These are phyloP conservation scores for Ustilago nuda DNA, from an alignment of 1,284 basidiomycete genomes.

Conservation along the genomic window DNA sequence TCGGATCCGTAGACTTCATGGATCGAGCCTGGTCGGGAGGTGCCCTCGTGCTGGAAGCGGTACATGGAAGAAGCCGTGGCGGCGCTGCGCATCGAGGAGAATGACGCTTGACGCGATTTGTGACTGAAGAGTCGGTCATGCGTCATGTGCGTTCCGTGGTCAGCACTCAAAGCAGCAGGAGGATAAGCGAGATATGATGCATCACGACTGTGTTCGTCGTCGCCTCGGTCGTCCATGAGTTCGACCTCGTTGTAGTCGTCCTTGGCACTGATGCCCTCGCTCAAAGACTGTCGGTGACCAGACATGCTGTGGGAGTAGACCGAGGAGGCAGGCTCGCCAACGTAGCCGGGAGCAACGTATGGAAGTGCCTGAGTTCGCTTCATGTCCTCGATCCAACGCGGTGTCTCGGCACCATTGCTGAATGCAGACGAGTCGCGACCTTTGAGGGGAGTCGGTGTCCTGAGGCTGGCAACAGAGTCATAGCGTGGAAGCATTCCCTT, in stretches of 20 bases:
- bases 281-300: slow-evolving; percentile 11
- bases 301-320: slow-evolving; percentile 18
- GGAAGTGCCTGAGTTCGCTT: slow-evolving; percentile 32
- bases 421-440: slow-evolving; percentile 21
- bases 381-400: slow-evolving; percentile 50
- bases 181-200: slow-evolving; percentile 11
- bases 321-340: slow-evolving; percentile 16
- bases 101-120: slow-evolving; percentile 15
- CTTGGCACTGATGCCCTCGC: slow-evolving; percentile 12
- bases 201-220: neutral
- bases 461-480: slow-evolving; percentile 24
- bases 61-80: slow-evolving; percentile 24
- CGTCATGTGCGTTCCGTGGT: slow-evolving; percentile 21
- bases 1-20: slow-evolving; percentile 33
- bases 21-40: slow-evolving; percentile 33
- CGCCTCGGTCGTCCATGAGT: slow-evolving; percentile 9
- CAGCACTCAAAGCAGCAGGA: slow-evolving; percentile 8
- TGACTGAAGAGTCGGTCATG: slow-evolving; percentile 20
- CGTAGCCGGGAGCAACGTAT: slow-evolving; percentile 46
- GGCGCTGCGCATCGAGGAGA: slow-evolving; percentile 25
- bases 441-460: slow-evolving; percentile 4
- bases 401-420: slow-evolving; percentile 36
- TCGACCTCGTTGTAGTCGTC: slow-evolving; percentile 37
- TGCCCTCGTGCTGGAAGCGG: slow-evolving; percentile 50
- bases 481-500: slow-evolving; percentile 24